Conservation (phyloP, 2,329 filamentous ascomycete genomes). For the Trichoderma citrinoviride region DNA sequence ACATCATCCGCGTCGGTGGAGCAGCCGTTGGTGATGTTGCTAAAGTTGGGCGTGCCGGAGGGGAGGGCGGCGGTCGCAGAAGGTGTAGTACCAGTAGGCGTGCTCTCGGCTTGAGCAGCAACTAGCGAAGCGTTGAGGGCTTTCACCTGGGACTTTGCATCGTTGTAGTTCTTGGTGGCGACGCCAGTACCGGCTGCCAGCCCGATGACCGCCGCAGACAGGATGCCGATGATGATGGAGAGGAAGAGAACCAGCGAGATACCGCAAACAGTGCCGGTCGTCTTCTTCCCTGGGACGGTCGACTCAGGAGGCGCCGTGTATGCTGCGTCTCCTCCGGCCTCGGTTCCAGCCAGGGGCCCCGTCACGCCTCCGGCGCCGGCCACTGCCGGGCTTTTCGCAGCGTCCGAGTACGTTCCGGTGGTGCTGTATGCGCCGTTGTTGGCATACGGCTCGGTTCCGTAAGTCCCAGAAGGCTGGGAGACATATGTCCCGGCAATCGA, state of each 20-base stretch:
- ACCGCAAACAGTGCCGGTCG: neutral
- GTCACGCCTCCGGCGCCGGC: neutral
- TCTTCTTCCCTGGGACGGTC: neutral
- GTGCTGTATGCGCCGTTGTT: neutral
- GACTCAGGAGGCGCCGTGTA: neutral
- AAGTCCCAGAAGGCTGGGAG: neutral
- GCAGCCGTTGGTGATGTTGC: constrained; percentile 9
- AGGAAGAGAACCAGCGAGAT: constrained; percentile 1
- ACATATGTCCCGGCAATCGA: constrained; percentile 5
- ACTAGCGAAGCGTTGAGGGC: neutral
- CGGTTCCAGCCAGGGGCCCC: neutral
- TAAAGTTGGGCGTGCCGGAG: neutral
- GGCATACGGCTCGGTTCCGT: neutral
- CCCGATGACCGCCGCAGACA: constrained; percentile 9
- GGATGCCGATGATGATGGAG: constrained; percentile 11
- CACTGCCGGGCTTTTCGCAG: neutral
- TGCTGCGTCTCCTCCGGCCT: neutral
- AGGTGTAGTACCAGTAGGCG: neutral
- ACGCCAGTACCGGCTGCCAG: constrained; percentile 12
- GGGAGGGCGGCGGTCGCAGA: neutral
- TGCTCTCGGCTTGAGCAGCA: too few species aligned
- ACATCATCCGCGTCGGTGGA: neutral
- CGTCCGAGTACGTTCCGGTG: neutral
- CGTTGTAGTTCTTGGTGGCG: constrained; percentile 12
- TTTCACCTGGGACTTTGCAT: neutral